Conservation (phyloP, 345 rosid species). For the Firmiana major region DNA sequence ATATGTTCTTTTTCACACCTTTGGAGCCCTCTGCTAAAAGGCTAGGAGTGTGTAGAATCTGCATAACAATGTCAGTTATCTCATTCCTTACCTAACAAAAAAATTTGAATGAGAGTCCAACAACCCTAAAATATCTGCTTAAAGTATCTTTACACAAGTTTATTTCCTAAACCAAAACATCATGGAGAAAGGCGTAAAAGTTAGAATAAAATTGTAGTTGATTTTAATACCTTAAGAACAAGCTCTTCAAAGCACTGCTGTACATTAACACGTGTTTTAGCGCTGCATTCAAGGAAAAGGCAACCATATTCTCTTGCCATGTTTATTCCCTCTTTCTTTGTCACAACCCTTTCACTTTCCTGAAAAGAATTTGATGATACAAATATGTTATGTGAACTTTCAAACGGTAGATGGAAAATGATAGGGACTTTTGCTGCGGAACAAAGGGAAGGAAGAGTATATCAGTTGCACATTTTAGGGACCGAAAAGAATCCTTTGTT, state of each 20-base stretch:
- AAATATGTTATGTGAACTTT: neutral
- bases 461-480: neutral
- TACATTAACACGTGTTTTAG: constrained; percentile 54
- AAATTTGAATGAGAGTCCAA: neutral
- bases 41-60: constrained; percentile 51
- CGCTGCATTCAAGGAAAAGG: constrained; percentile 63
- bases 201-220: neutral
- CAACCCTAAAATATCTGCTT: neutral
- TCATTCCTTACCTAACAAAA: neutral
- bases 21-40: constrained; percentile 47
- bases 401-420: no score
- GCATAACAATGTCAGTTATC: neutral
- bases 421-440: no score
- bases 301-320: constrained; percentile 62
- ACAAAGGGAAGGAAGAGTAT: no score
- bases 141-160: neutral
- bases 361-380: constrained; percentile 19
- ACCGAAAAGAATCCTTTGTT: neutral
- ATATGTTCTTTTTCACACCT: constrained; percentile 45
- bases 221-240: constrained; percentile 45
- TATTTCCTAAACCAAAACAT: neutral
- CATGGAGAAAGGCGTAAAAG: neutral
- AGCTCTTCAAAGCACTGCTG: constrained; percentile 64
- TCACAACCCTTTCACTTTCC: constrained; percentile 58
- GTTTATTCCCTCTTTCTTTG: constrained; percentile 53